A percentile compares a stretch with the other conserved stretches of the same genome.
Conservation (phyloP, 495 filamentous ascomycete genomes). For the Sordaria brevicollis region DNA sequence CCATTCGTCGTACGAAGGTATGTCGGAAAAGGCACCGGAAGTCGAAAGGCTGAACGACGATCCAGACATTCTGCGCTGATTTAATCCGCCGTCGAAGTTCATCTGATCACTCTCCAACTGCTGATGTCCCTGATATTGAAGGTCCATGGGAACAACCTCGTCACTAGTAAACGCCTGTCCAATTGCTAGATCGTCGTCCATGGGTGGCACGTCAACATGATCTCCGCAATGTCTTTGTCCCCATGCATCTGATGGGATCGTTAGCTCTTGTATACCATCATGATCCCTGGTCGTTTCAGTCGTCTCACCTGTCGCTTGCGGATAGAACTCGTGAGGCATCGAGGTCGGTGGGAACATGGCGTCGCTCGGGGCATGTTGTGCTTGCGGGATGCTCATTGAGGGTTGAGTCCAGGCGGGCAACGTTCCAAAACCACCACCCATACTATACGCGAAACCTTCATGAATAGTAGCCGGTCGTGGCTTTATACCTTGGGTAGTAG, state of each 20-base stretch:
- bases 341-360: constrained; percentile 38
- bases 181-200: constrained; percentile 42
- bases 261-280: constrained; percentile 18
- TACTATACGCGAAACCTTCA: constrained; percentile 48
- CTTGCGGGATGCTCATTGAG: constrained; percentile 27
- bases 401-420: constrained; percentile 46
- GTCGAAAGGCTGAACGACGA: constrained; percentile 50
- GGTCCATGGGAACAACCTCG: constrained; percentile 40
- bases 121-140: constrained; percentile 38
- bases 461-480: constrained; percentile 47
- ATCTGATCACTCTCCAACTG: constrained; percentile 31
- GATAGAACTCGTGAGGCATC: constrained; percentile 44
- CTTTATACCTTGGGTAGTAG: constrained; percentile 30
- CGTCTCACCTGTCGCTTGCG: constrained; percentile 35
- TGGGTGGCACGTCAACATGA: constrained; percentile 31
- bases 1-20: constrained; percentile 50
- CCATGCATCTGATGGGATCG: constrained; percentile 34
- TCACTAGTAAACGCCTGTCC: constrained; percentile 46
- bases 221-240: constrained; percentile 41
- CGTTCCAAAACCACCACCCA: constrained; percentile 38
- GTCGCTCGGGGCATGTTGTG: constrained; percentile 37
- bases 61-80: constrained; percentile 45
- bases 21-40: constrained; percentile 45
- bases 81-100: constrained; percentile 28
- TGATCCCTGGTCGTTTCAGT: constrained; percentile 29